A percentile compares a stretch with the other conserved stretches of the same genome.
Conservation (phyloP, 2,329 filamentous ascomycete genomes). For the Geosmithia morbida region DNA sequence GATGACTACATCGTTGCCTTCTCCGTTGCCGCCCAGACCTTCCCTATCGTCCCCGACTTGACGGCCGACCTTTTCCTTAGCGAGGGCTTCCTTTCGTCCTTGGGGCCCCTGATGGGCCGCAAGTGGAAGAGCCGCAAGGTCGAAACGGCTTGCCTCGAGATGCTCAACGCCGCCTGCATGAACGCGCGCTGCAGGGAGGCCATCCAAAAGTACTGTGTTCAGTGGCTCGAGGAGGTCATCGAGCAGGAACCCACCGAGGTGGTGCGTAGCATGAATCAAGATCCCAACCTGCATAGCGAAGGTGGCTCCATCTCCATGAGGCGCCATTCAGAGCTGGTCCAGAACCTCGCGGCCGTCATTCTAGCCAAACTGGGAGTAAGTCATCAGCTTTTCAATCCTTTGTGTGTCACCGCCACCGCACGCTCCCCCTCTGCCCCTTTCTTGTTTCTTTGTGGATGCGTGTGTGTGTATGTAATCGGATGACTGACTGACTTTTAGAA, state of each 20-base stretch:
- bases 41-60: conserved; percentile 68
- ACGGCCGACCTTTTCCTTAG: conserved; percentile 71
- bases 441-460: neutral
- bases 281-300: conserved; percentile 42
- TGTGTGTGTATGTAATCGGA: conserved; percentile 7
- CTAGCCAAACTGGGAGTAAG: conserved; percentile 55
- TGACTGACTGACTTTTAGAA: conserved; percentile 31
- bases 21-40: conserved; percentile 78
- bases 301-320: conserved; percentile 45
- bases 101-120: conserved; percentile 63
- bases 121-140: conserved; percentile 77
- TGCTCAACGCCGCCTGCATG: conserved; percentile 86
- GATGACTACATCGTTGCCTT: conserved; percentile 87
- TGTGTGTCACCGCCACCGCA: neutral
- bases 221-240: conserved; percentile 78
- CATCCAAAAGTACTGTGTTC: conserved; percentile 68
- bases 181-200: conserved; percentile 69
- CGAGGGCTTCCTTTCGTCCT: conserved; percentile 68
- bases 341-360: conserved; percentile 57
- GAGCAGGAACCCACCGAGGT: conserved; percentile 51
- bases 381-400: conserved; percentile 1
- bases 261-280: conserved; percentile 32
- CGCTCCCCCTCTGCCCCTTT: neutral
- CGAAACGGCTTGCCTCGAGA: conserved; percentile 72
- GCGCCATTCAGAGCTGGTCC: conserved; percentile 45